Base-by-base conservation (phyloP, 2,329 filamentous ascomycete species). In the Calycina marina region DNA sequence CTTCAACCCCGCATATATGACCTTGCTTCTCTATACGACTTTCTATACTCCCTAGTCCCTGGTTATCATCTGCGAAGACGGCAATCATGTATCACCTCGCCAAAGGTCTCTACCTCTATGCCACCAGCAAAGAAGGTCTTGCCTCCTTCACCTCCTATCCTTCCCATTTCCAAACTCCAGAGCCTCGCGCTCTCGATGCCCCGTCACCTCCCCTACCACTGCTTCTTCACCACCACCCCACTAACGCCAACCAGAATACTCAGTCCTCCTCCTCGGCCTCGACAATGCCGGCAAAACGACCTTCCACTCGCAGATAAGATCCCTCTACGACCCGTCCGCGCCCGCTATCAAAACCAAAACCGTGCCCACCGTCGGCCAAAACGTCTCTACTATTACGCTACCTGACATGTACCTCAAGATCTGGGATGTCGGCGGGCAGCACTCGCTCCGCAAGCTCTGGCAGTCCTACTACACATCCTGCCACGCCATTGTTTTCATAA, bases 231-330 rank as follows among this genome's bases (percentile, higher is more conserved):
- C n/a, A n/a, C n/a, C n/a, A n/a, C n/a, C 25, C 25, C n/a, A 32
- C 25, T 37, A 30, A 37, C 28, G 24, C 11, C 29, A 28, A 22
- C 30, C 32, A 90, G 88, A 96, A 63, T 96, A 94, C 66, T 94
- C 88, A 14, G 83, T 94, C 51, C 83, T 96, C 52, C 78, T 96
- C 45, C 81, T 96, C 49, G 90, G 90, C 41, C 81, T 96, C 52
- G 90, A 96, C 65, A 96, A 96, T 55, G 90, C 90, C 39, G 90
- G 90, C 57, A 96, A 96, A 66, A 96, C 90, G 25, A 96, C 90
- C 15, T 86, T 96, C 53, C 85, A 94, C 59, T 84, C 92, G 54
- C 86, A 94, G 57, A 84, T 96, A 57, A 94, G 93, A 61, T 72
- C 84, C 34, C 69, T 92, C 52, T 93, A 84, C 66, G 67, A 75